phyloP scores from a whole-genome alignment of 768 basidiomycete species.

The Podaxis rugospora region DNA sequence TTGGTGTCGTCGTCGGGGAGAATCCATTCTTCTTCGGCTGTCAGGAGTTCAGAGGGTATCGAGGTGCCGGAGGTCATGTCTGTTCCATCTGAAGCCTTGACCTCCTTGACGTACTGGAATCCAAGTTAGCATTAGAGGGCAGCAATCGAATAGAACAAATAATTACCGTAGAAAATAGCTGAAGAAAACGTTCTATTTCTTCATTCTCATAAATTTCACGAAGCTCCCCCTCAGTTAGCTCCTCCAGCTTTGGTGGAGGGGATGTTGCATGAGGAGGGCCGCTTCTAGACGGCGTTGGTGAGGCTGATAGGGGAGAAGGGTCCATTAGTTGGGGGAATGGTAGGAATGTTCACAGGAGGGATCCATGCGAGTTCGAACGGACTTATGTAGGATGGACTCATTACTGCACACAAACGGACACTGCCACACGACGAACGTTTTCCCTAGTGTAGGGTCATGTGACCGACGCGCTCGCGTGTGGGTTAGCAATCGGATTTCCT shows the following conservation, averaged over 20 bases:
- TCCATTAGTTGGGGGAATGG: neutral
- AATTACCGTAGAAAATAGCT: constrained; percentile 57
- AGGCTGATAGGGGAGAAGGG: neutral
- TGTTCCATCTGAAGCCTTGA: constrained; percentile 27
- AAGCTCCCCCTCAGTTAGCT: constrained; percentile 47
- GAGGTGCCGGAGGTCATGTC: constrained; percentile 5
- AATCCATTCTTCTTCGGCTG: constrained; percentile 15
- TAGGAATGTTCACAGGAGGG: neutral
- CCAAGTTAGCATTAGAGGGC: neutral
- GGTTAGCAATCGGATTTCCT: neutral
- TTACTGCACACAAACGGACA: neutral
- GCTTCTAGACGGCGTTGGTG: neutral
- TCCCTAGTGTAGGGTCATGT: constrained; percentile 17
- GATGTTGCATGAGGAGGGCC: neutral
- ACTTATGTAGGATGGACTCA: neutral
- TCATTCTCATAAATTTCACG: constrained; percentile 59
- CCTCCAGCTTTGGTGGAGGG: constrained; percentile 15
- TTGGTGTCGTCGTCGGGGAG: neutral
- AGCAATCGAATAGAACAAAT: neutral
- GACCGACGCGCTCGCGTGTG: constrained; percentile 17
- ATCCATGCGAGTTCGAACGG: neutral
- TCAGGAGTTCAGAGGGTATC: neutral
- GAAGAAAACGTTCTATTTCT: constrained; percentile 57
- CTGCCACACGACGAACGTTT: neutral
- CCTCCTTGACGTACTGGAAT: constrained; percentile 56